Evolutionary conservation across 176 grass and related monocot genomes (phyloP).

Genomic region (Zea luxurians): DNA sequence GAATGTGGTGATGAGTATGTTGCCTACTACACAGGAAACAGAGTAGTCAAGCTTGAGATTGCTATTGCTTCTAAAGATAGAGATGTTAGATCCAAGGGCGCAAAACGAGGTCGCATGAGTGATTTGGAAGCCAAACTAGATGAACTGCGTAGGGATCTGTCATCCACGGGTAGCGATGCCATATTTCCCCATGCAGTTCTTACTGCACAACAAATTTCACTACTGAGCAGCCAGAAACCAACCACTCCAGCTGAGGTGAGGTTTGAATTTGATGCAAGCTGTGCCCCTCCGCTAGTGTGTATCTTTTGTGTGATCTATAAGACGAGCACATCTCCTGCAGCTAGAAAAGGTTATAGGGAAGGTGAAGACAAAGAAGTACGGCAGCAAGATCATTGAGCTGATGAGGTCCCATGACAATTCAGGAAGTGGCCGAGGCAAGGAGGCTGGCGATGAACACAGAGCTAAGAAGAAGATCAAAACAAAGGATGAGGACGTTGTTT

Average conservation of each 20-base stretch:
- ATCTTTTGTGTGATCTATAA: too few species aligned
- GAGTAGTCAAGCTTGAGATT: slow-evolving; percentile 56
- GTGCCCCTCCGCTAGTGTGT: too few species aligned
- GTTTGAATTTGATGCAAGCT: too few species aligned
- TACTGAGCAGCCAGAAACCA: slow-evolving; percentile 59
- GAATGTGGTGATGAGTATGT: too few species aligned
- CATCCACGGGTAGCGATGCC: slow-evolving; percentile 51
- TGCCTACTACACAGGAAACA: slow-evolving; percentile 48
- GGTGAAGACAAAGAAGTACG: slow-evolving; percentile 78
- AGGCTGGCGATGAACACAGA: slow-evolving; percentile 17
- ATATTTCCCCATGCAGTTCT: slow-evolving; percentile 82
- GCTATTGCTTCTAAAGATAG: slow-evolving; percentile 10
- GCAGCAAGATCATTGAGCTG: slow-evolving; percentile 58
- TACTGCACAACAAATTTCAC: slow-evolving; percentile 61
- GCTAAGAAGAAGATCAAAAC: slow-evolving; percentile 51
- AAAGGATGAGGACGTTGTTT: slow-evolving; percentile 65
- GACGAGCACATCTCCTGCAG: slow-evolving; percentile 18
- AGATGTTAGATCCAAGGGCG: slow-evolving; percentile 36
- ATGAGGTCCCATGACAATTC: slow-evolving; percentile 28
- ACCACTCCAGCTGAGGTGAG: slow-evolving; percentile 61
- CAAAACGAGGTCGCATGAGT: slow-evolving; percentile 50
- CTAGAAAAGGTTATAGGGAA: slow-evolving; percentile 83
- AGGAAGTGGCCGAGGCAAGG: slow-evolving; percentile 3
- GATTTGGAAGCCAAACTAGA: slow-evolving; percentile 77
- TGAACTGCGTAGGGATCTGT: slow-evolving; percentile 61